A percentile compares a stretch with the other conserved stretches of the same genome.
Conservation (phyloP, 1,284 basidiomycete genomes). For the Xerocomus nothofagi region DNA sequence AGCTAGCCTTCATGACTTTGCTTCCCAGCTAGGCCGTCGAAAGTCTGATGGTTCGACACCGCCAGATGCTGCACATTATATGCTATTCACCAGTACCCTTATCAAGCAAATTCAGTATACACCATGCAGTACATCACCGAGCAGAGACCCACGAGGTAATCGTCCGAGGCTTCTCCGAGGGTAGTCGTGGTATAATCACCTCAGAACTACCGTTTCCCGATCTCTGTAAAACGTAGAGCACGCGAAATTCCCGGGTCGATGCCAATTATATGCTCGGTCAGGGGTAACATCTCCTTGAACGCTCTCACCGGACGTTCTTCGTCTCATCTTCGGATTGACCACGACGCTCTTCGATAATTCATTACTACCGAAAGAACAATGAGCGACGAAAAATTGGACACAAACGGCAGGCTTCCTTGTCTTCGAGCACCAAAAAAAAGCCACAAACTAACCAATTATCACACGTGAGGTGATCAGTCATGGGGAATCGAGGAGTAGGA, state of each 20-base stretch:
- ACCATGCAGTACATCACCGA: not conserved
- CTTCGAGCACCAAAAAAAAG: not conserved
- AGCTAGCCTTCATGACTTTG: slow-evolving; percentile 4
- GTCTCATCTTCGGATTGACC: not conserved
- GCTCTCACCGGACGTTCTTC: not conserved
- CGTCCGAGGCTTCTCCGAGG: not conserved
- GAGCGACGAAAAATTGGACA: not conserved
- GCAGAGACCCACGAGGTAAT: not conserved
- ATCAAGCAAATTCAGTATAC: not conserved
- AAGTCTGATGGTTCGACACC: not conserved
- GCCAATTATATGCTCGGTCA: not conserved
- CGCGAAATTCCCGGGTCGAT: not conserved
- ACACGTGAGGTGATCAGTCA: not conserved
- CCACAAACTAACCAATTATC: not conserved
- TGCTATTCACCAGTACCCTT: not conserved
- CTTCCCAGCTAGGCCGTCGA: not conserved
- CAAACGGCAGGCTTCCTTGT: no score
- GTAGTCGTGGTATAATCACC: not conserved
- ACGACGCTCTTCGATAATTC: no score
- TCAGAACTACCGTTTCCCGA: not conserved
- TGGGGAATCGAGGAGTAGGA: not conserved
- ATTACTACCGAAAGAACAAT: not conserved
- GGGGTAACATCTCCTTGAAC: not conserved
- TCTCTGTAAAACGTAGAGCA: not conserved
- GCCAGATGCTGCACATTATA: slow-evolving; percentile 4